Percentiles rank a stretch among this genome's conserved stretches.
These are phyloP conservation scores for Gossypium schwendimanii DNA, from an alignment of 441 rosid genomes.

Conservation along the genomic window DNA sequence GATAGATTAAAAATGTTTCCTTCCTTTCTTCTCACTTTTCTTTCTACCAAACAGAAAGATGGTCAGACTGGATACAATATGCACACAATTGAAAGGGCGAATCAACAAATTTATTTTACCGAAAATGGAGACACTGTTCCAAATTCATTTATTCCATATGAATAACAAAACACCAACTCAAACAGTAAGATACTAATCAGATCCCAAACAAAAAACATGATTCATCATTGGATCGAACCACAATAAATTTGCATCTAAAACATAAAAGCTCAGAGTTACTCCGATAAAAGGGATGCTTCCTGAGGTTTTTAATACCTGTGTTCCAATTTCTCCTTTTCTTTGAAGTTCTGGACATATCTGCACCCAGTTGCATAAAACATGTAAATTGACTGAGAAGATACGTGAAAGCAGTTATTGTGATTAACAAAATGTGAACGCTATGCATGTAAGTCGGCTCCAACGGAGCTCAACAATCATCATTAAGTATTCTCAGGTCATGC, in stretches of 20 bases:
- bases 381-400: not conserved
- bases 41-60: not conserved
- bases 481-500: not conserved
- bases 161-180: not conserved
- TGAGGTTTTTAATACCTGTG: slow-evolving; percentile 57
- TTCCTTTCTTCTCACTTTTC: not conserved
- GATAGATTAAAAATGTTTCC: not conserved
- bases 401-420: not conserved
- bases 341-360: slow-evolving; percentile 69
- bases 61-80: not conserved
- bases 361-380: slow-evolving; percentile 9
- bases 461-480: not conserved
- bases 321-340: slow-evolving; percentile 79
- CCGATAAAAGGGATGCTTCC: not conserved
- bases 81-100: not conserved
- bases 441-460: not conserved
- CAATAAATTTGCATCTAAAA: slow-evolving; percentile 2
- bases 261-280: not conserved
- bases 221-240: not conserved
- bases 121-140: not conserved
- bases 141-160: slow-evolving; percentile 1
- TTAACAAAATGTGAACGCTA: not conserved
- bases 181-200: not conserved
- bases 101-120: not conserved
- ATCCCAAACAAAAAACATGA: not conserved